Evolutionary conservation across 331 rosid genomes (phyloP).

Genomic region (Quercus phellos): DNA sequence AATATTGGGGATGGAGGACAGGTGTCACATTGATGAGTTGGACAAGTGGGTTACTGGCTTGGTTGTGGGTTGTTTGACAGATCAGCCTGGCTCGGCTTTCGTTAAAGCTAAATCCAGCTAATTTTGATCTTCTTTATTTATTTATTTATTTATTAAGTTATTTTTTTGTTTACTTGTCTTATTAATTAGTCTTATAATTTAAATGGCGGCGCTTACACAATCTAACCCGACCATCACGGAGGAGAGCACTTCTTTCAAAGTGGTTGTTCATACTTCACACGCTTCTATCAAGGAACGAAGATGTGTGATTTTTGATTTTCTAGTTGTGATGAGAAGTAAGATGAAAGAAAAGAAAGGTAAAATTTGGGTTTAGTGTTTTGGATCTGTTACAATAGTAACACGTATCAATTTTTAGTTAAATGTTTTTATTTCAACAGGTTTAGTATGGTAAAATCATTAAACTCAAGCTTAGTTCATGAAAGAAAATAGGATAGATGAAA

Average conservation of each 20-base stretch:
- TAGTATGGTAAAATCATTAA: too few species aligned
- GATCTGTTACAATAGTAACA: accelerated
- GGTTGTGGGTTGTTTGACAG: not conserved
- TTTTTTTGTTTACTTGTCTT: not conserved
- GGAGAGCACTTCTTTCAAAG: too few species aligned
- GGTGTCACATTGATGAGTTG: conserved; percentile 16
- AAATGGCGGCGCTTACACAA: too few species aligned
- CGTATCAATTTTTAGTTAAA: accelerated
- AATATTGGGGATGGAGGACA: not conserved
- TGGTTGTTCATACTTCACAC: too few species aligned
- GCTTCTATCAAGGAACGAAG: too few species aligned
- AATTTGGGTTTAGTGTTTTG: accelerated
- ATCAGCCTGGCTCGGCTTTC: conserved; percentile 4
- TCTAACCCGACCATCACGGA: too few species aligned
- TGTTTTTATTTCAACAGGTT: too few species aligned
- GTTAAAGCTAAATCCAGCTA: not conserved
- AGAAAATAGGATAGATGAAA: too few species aligned
- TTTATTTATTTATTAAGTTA: not conserved
- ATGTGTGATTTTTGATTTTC: too few species aligned
- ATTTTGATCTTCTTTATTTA: not conserved
- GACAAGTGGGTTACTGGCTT: conserved; percentile 21
- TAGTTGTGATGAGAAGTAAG: too few species aligned
- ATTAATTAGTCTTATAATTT: not conserved
- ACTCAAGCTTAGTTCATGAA: too few species aligned
- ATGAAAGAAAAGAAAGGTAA: too few species aligned